Percentiles rank a stretch among this genome's conserved stretches.
These are phyloP conservation scores for Aureobasidium sp. DNA, from an alignment of 2,329 filamentous ascomycete species.

Conservation along the genomic window DNA sequence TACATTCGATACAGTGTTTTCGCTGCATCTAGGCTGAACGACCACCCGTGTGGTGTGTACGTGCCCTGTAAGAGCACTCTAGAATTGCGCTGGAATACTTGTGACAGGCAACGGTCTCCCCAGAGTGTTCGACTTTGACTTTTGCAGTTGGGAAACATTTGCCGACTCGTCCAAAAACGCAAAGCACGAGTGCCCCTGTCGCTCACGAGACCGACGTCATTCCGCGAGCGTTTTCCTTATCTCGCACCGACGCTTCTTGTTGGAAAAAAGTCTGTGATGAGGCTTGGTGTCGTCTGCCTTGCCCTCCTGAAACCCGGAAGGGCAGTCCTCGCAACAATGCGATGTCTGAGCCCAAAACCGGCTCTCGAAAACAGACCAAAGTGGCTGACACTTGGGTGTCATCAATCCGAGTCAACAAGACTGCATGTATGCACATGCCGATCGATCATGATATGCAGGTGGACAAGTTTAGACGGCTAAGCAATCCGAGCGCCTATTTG, in stretches of 20 bases:
- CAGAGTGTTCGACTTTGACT: background rate
- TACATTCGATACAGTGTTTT: background rate
- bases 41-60: background rate
- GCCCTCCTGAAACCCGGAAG: background rate
- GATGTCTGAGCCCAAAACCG: background rate
- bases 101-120: conserved; percentile 1
- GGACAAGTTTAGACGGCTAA: background rate
- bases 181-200: background rate
- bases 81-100: background rate
- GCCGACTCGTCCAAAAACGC: background rate
- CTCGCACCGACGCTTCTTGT: background rate
- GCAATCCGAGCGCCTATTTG: conserved; percentile 7
- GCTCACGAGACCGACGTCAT: background rate
- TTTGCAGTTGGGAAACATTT: background rate
- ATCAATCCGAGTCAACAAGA: background rate
- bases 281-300: background rate
- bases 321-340: background rate
- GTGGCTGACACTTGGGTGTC: background rate
- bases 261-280: background rate
- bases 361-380: background rate
- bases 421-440: background rate
- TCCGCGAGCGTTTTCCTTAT: background rate
- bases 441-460: conserved; percentile 7
- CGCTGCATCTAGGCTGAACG: background rate
- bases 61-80: background rate